Percentiles rank a stretch among this genome's conserved stretches.
Conservation (phyloP, 495 filamentous ascomycete genomes). For the Halenospora varia region DNA sequence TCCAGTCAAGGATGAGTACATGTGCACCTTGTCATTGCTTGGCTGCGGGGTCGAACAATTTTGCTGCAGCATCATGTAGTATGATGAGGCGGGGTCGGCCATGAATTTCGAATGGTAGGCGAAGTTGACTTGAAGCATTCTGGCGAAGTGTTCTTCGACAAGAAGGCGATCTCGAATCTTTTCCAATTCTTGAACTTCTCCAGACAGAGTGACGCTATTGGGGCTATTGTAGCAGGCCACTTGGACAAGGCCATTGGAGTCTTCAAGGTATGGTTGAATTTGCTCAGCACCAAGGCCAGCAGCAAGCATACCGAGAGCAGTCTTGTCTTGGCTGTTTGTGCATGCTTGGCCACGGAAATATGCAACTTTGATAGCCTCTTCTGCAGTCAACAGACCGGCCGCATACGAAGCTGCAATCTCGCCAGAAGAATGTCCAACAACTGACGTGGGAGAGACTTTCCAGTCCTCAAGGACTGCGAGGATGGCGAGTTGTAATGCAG, state of each 20-base stretch:
- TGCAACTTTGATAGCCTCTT: constrained; percentile 49
- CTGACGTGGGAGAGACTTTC: constrained; percentile 47
- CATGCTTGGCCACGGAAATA: constrained; percentile 35
- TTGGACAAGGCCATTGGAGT: constrained; percentile 23
- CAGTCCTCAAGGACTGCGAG: constrained; percentile 49
- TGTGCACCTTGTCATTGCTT: constrained; percentile 27
- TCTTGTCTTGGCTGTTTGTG: background rate
- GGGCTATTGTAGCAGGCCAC: constrained; percentile 51
- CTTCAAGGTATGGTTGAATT: constrained; percentile 24
- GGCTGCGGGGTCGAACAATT: constrained; percentile 23
- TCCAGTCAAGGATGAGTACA: constrained; percentile 29
- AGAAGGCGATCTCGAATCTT: constrained; percentile 36
- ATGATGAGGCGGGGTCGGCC: constrained; percentile 29
- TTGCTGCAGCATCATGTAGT: constrained; percentile 6
- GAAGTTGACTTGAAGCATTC: constrained; percentile 42
- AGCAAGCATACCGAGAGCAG: constrained; percentile 28
- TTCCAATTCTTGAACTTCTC: constrained; percentile 40
- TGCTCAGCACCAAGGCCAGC: constrained; percentile 22
- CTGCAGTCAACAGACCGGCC: constrained; percentile 45
- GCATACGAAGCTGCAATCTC: constrained; percentile 58
- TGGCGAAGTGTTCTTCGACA: constrained; percentile 38
- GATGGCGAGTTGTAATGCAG: constrained; percentile 49
- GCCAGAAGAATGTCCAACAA: constrained; percentile 63
- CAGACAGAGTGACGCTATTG: constrained; percentile 45
- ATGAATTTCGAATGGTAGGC: constrained; percentile 50